phyloP scores from a whole-genome alignment of 2,329 filamentous ascomycete genomes.

The Aspergillus sp. region DNA sequence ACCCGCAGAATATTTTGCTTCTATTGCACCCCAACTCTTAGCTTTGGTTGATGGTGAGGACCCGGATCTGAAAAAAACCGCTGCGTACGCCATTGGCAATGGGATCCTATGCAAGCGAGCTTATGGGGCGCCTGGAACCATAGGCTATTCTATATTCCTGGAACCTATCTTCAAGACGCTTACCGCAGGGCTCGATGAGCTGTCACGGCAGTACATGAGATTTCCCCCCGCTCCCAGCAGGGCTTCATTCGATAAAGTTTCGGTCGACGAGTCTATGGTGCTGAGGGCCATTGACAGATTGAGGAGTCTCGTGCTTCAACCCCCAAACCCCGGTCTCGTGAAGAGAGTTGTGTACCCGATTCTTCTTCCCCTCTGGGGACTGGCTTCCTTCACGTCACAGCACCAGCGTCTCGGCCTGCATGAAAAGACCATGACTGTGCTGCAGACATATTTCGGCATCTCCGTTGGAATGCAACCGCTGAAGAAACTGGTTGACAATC shows the following conservation, averaged over 20 bases:
- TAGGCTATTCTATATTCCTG: conserved; percentile 43
- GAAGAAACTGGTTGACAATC: conserved; percentile 39
- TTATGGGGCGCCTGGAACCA: conserved; percentile 39
- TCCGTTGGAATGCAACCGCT: conserved; percentile 36
- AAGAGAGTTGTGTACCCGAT: conserved; percentile 41
- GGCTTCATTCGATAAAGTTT: conserved; percentile 7
- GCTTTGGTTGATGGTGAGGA: conserved; percentile 41
- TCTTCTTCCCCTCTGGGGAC: conserved; percentile 42
- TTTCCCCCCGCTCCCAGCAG: background rate
- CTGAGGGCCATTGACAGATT: conserved; percentile 35
- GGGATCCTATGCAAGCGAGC: conserved; percentile 42
- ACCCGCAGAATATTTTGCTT: conserved; percentile 34
- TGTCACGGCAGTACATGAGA: conserved; percentile 28
- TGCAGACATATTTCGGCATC: conserved; percentile 43
- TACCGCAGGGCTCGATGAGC: conserved; percentile 29
- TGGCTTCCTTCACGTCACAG: conserved; percentile 38
- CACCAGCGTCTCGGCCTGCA: conserved; percentile 24
- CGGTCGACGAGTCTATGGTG: conserved; percentile 30
- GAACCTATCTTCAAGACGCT: conserved; percentile 40
- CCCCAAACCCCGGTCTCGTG: conserved; percentile 44
- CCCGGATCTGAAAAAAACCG: conserved; percentile 40
- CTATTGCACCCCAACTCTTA: conserved; percentile 41
- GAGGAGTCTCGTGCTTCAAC: conserved; percentile 36
- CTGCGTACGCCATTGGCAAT: conserved; percentile 43
- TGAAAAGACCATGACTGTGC: conserved; percentile 29